A percentile compares a stretch with the other conserved stretches of the same genome.
These are phyloP conservation scores for Meira nashicola DNA, from an alignment of 1,284 basidiomycete genomes.

Conservation along the genomic window DNA sequence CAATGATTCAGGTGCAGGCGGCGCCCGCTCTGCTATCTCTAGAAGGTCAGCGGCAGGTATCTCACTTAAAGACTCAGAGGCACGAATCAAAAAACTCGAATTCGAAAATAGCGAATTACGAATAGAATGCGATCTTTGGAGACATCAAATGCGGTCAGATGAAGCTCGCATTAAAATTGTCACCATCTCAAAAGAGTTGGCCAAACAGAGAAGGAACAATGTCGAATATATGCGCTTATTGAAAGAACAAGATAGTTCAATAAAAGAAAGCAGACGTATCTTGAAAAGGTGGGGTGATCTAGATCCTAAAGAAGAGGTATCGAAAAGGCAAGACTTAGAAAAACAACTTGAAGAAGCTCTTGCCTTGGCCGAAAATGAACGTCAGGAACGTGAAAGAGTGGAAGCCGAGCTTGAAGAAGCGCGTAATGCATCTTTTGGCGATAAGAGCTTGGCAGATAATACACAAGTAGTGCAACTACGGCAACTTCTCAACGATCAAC, in stretches of 20 bases:
- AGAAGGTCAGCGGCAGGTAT: constrained; percentile 39
- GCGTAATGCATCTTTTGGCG: background rate
- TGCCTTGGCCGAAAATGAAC: constrained; percentile 18
- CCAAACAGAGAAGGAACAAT: background rate
- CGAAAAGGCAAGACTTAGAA: constrained; percentile 6
- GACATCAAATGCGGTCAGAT: constrained; percentile 44
- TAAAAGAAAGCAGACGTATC: constrained; percentile 14
- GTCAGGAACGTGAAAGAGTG: constrained; percentile 36
- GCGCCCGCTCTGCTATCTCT: constrained; percentile 27
- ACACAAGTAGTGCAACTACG: constrained; percentile 25
- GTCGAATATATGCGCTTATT: constrained; percentile 24
- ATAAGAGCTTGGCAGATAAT: background rate
- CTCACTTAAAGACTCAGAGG: constrained; percentile 45
- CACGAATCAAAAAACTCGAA: constrained; percentile 45
- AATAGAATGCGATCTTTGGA: constrained; percentile 48
- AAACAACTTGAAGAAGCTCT: constrained; percentile 8
- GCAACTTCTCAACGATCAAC: constrained; percentile 28
- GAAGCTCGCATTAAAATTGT: constrained; percentile 43
- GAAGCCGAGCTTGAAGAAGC: constrained; percentile 27
- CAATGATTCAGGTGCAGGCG: constrained; percentile 2
- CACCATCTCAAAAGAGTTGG: constrained; percentile 37
- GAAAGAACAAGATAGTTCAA: constrained; percentile 45
- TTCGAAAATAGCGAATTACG: constrained; percentile 49
- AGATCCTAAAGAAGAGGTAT: constrained; percentile 13
- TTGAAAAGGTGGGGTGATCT: constrained; percentile 7